Percentiles rank a stretch among this genome's conserved stretches.
Conservation (phyloP, 78 protist genomes). For the Planoprotostelium fungivorum region DNA sequence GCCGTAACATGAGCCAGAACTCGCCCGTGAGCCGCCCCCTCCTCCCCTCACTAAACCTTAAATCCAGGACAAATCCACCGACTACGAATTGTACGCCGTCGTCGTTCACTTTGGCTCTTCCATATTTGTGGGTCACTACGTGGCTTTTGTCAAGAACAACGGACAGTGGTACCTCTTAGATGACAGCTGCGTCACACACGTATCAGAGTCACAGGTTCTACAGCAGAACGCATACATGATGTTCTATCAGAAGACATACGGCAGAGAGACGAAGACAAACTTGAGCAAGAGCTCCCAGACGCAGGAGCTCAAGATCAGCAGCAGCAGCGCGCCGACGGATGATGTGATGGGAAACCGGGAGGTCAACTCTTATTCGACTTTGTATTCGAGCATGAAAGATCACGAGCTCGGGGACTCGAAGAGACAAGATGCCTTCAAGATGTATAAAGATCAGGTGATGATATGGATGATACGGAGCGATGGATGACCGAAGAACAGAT, state of each 20-base stretch:
- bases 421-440: background rate
- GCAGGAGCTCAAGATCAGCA: background rate
- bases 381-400: background rate
- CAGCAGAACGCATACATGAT: background rate
- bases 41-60: too few species aligned
- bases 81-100: background rate
- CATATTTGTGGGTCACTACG: background rate
- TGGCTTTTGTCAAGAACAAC: background rate
- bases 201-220: background rate
- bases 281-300: background rate
- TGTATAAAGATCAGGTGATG: background rate
- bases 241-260: background rate
- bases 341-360: background rate
- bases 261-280: background rate
- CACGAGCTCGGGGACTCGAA: background rate
- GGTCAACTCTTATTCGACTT: background rate
- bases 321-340: background rate
- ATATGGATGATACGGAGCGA: too few species aligned
- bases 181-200: background rate
- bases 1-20: background rate
- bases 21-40: background rate
- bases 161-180: background rate
- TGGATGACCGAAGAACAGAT: background rate
- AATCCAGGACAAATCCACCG: background rate
- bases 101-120: background rate